Evolutionary conservation across 2,329 filamentous ascomycete species (phyloP).

Genomic region (Orbilia brochopaga): DNA sequence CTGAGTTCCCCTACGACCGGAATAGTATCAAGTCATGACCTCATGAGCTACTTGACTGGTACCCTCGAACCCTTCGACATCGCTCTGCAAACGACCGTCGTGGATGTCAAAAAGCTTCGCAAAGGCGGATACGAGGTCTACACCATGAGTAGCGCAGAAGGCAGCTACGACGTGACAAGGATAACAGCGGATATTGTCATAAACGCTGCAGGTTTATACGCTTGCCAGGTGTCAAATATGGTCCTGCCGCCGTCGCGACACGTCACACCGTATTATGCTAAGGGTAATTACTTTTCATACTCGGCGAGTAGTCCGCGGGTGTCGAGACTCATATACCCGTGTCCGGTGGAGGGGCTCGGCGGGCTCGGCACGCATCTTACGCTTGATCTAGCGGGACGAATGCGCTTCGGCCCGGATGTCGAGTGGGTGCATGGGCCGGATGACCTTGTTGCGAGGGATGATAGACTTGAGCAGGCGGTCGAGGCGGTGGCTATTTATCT

Average conservation of each 20-base stretch:
- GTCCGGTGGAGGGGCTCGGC: conserved; percentile 77
- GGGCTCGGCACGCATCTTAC: conserved; percentile 94
- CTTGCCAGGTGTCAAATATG: conserved; percentile 80
- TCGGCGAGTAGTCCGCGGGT: conserved; percentile 68
- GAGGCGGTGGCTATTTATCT: conserved; percentile 79
- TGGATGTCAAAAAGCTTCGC: conserved; percentile 62
- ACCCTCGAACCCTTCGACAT: conserved; percentile 77
- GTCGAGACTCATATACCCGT: conserved; percentile 82
- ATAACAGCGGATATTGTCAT: conserved; percentile 79
- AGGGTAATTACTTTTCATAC: conserved; percentile 95
- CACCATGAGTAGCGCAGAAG: conserved; percentile 15
- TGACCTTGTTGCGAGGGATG: conserved; percentile 72
- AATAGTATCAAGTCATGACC: conserved; percentile 83
- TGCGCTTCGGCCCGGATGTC: conserved; percentile 93
- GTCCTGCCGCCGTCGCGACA: conserved; percentile 69
- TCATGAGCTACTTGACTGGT: conserved; percentile 81
- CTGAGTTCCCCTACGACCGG: conserved; percentile 87
- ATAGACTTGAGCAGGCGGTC: conserved; percentile 70
- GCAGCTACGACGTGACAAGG: conserved; percentile 53
- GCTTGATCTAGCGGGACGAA: conserved; percentile 79
- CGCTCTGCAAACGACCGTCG: conserved; percentile 66
- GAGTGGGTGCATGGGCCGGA: conserved; percentile 80
- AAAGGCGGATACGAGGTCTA: conserved; percentile 71
- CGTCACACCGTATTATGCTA: conserved; percentile 76
- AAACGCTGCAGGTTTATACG: conserved; percentile 83